A percentile compares a stretch with the other conserved stretches of the same genome.
Conservation (phyloP, 1,139 yeast genomes). For the Debaryomyces robertsiae region DNA sequence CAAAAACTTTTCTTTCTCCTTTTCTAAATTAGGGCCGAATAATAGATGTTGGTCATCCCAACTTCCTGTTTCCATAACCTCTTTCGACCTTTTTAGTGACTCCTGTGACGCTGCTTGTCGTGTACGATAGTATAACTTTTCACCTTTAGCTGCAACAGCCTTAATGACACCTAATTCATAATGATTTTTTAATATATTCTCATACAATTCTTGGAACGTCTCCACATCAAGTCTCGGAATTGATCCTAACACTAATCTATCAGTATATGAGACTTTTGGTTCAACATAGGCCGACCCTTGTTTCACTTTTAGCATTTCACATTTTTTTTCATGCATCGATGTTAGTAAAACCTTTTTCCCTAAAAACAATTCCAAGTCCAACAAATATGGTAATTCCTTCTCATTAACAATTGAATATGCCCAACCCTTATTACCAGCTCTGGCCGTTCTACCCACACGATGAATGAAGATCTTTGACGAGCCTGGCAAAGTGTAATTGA, state of each 20-base stretch:
- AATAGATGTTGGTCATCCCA: slow-evolving; percentile 90
- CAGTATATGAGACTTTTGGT: slow-evolving; percentile 71
- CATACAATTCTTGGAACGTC: slow-evolving; percentile 69
- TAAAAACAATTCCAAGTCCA: slow-evolving; percentile 87
- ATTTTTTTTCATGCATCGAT: slow-evolving; percentile 65
- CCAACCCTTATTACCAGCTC: slow-evolving; percentile 99
- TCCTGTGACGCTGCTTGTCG: slow-evolving; percentile 86
- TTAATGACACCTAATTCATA: slow-evolving; percentile 69
- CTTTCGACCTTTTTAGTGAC: slow-evolving; percentile 82
- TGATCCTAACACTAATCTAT: slow-evolving; percentile 80
- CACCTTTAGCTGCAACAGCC: slow-evolving; percentile 84
- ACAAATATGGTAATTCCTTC: slow-evolving; percentile 82
- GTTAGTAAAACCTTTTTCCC: slow-evolving; percentile 79
- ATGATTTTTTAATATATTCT: slow-evolving; percentile 59
- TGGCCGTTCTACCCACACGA: slow-evolving; percentile 98
- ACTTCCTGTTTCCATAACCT: slow-evolving; percentile 64
- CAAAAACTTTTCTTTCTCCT: slow-evolving; percentile 72
- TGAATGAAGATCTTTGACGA: slow-evolving; percentile 93
- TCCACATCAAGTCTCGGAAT: slow-evolving; percentile 76
- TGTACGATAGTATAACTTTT: slow-evolving; percentile 80
- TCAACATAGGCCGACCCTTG: slow-evolving; percentile 44
- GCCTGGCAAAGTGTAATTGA: slow-evolving; percentile 87
- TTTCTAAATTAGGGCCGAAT: slow-evolving; percentile 73
- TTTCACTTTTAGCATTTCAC: slow-evolving; percentile 50
- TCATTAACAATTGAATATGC: slow-evolving; percentile 90